Percentiles rank a stretch among this genome's conserved stretches.
These are phyloP conservation scores for Naganishia friedmannii DNA, from an alignment of 768 basidiomycete species.

Conservation along the genomic window DNA sequence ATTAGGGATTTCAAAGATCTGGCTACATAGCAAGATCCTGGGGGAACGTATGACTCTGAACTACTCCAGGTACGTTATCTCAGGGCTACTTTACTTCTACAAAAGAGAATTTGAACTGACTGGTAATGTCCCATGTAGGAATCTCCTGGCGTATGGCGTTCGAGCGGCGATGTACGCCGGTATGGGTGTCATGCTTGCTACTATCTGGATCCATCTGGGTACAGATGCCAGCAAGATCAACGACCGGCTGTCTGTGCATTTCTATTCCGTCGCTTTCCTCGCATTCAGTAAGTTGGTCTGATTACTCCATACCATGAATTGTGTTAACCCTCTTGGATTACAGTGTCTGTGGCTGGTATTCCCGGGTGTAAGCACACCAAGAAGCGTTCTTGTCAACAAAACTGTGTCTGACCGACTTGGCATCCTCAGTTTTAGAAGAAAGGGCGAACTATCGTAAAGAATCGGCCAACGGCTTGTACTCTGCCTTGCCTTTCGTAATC, in stretches of 20 bases:
- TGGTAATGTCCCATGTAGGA: constrained; percentile 37
- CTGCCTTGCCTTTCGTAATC: constrained; percentile 59
- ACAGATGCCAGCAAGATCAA: constrained; percentile 42
- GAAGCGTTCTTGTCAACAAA: too few species aligned
- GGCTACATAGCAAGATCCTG: constrained; percentile 53
- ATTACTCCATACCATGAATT: not conserved
- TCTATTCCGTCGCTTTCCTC: constrained; percentile 62
- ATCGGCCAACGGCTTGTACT: constrained; percentile 61
- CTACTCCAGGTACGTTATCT: constrained; percentile 53
- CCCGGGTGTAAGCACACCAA: constrained; percentile 52
- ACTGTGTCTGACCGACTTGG: not conserved
- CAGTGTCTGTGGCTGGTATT: constrained; percentile 63
- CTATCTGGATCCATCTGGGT: constrained; percentile 57
- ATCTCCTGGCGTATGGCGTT: constrained; percentile 62
- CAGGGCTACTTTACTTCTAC: not conserved
- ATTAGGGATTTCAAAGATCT: not conserved
- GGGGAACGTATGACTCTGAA: constrained; percentile 58
- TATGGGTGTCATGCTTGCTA: constrained; percentile 53
- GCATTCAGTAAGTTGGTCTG: constrained; percentile 36
- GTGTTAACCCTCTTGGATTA: constrained; percentile 33
- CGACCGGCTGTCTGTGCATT: constrained; percentile 55
- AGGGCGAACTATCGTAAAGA: constrained; percentile 62
- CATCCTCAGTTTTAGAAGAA: constrained; percentile 57
- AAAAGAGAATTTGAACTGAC: not conserved
- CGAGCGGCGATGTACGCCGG: constrained; percentile 60